Evolutionary conservation across 306 rosid genomes (phyloP).

Genomic region (Fagus crenata): DNA sequence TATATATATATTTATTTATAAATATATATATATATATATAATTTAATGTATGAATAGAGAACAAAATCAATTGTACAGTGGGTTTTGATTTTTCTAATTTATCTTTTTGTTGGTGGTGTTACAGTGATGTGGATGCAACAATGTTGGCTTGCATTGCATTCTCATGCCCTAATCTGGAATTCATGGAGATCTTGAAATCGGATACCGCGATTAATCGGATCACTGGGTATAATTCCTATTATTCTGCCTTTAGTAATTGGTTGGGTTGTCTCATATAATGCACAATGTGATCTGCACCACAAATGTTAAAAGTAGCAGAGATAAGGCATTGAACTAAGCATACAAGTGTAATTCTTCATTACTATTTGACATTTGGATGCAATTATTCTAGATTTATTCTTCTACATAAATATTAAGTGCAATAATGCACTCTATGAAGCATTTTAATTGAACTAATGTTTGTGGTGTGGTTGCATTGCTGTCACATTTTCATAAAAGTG

Average conservation of each 20-base stretch:
- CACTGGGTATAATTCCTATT: slow-evolving; percentile 60
- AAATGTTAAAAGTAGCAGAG: too few species aligned
- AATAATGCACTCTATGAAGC: not conserved
- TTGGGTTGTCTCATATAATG: not conserved
- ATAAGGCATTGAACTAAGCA: too few species aligned
- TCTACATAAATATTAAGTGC: not conserved
- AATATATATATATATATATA: too few species aligned
- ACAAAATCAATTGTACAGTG: not conserved
- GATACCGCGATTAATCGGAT: slow-evolving; percentile 64
- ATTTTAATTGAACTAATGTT: not conserved
- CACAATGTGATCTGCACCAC: not conserved
- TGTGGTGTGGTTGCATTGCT: too few species aligned
- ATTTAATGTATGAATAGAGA: too few species aligned
- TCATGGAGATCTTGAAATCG: slow-evolving; percentile 60
- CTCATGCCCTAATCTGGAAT: slow-evolving; percentile 86
- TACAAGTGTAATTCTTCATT: not conserved
- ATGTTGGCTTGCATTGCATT: slow-evolving; percentile 93
- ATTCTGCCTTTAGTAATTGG: not conserved
- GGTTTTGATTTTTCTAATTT: slow-evolving; percentile 6
- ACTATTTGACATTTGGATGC: not conserved
- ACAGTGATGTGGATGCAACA: slow-evolving; percentile 91
- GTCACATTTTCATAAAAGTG: too few species aligned
- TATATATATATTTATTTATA: too few species aligned
- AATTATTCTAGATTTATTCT: not conserved
- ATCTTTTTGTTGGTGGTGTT: slow-evolving; percentile 17